A percentile compares a stretch with the other conserved stretches of the same genome.
These are phyloP conservation scores for Penicillium ucsense DNA, from an alignment of 495 filamentous ascomycete genomes.

Conservation along the genomic window DNA sequence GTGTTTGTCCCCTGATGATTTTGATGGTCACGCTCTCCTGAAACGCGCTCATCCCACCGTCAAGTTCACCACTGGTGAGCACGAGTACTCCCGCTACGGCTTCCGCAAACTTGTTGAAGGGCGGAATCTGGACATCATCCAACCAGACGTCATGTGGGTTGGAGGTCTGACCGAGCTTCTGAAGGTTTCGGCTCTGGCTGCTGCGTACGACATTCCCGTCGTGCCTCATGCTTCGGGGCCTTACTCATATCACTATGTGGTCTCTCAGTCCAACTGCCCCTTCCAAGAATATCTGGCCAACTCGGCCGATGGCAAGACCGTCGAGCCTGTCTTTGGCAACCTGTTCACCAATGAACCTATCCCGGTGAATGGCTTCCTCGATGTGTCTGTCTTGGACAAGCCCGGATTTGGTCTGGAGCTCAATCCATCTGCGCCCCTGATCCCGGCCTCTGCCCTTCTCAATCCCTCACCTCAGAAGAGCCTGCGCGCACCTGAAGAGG, in stretches of 20 bases:
- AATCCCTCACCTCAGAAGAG: constrained; percentile 58
- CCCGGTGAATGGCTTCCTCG: constrained; percentile 69
- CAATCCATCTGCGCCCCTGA: constrained; percentile 69
- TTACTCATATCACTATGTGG: constrained; percentile 91
- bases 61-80: constrained; percentile 91
- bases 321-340: constrained; percentile 83
- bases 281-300: constrained; percentile 95
- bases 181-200: constrained; percentile 77
- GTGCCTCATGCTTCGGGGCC: constrained; percentile 89
- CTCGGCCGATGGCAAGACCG: constrained; percentile 77
- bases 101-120: constrained; percentile 91
- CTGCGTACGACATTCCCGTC: constrained; percentile 86
- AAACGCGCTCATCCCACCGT: constrained; percentile 83
- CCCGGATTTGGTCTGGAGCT: constrained; percentile 84
- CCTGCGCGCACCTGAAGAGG: constrained; percentile 36
- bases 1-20: constrained; percentile 80
- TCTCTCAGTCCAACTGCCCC: constrained; percentile 80
- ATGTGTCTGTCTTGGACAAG: constrained; percentile 70
- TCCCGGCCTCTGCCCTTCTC: constrained; percentile 61
- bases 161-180: constrained; percentile 87
- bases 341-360: constrained; percentile 88
- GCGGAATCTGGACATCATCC: constrained; percentile 85
- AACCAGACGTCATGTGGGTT: constrained; percentile 95
- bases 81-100: constrained; percentile 85
- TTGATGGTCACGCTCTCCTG: constrained; percentile 77